A percentile compares a stretch with the other conserved stretches of the same genome.
phyloP scores from a whole-genome alignment of 1,284 basidiomycete species.

The Flammula alnicola region DNA sequence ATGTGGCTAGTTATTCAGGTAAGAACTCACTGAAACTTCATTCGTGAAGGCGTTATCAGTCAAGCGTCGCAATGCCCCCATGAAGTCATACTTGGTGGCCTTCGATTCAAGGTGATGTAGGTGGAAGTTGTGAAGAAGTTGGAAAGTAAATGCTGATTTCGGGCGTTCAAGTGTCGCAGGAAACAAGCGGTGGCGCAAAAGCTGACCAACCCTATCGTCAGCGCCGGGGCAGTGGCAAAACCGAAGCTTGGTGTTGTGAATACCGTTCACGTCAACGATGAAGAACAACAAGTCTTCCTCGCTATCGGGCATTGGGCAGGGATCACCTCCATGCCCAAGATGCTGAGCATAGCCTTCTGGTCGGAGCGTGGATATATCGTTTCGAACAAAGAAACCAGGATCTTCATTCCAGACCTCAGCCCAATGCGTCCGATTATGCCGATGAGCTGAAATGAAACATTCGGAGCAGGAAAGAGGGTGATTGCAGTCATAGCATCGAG shows the following conservation, averaged over 20 bases:
- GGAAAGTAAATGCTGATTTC: neutral
- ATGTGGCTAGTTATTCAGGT: neutral
- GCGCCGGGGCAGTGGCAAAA: slow-evolving; percentile 2
- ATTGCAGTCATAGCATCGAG: no score
- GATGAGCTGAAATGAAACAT: slow-evolving; percentile 22
- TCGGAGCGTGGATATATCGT: slow-evolving; percentile 21
- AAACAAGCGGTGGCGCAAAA: neutral
- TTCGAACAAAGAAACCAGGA: slow-evolving; percentile 13
- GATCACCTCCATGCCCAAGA: slow-evolving; percentile 25
- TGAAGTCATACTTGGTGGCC: slow-evolving; percentile 14
- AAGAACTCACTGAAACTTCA: slow-evolving; percentile 2
- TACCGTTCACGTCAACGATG: slow-evolving; percentile 17
- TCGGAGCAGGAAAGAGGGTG: slow-evolving; percentile 3
- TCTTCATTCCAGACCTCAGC: slow-evolving; percentile 23
- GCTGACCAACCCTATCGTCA: neutral
- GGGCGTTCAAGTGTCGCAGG: slow-evolving; percentile 7
- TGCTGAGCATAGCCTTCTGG: slow-evolving; percentile 14
- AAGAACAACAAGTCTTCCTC: slow-evolving; percentile 9
- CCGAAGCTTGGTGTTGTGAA: slow-evolving; percentile 5
- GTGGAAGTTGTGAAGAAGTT: slow-evolving; percentile 14
- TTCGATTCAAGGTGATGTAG: slow-evolving; percentile 13
- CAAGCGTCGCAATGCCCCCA: slow-evolving; percentile 9
- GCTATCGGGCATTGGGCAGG: slow-evolving; percentile 13
- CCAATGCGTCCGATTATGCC: slow-evolving; percentile 22
- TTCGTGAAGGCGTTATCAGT: slow-evolving; percentile 15